Conservation (phyloP, 2,329 filamentous ascomycete genomes). For the Thielaviopsis euricoi region DNA sequence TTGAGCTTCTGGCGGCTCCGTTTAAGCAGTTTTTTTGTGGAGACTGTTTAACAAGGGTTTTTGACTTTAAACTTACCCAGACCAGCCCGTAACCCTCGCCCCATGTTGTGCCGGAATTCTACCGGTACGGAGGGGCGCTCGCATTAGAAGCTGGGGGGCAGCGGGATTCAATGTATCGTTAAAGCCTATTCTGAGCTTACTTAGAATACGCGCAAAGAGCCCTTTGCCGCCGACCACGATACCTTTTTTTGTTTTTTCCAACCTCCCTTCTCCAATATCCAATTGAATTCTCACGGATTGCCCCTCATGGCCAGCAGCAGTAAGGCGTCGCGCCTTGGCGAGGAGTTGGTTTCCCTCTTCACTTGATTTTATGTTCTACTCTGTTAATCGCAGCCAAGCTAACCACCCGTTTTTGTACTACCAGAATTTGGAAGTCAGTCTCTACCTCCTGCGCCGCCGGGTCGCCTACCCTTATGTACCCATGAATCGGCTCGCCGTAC, state of each 20-base stretch:
- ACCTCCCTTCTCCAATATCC: neutral
- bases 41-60: neutral
- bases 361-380: neutral
- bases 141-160: neutral
- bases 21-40: slow-evolving; percentile 8
- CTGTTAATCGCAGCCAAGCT: slow-evolving; percentile 1
- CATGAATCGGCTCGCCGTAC: neutral
- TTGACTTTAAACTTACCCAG: neutral
- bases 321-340: slow-evolving; percentile 44
- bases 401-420: slow-evolving; percentile 14
- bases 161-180: neutral
- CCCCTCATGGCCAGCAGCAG: slow-evolving; percentile 38
- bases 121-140: neutral
- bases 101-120: neutral
- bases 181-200: neutral
- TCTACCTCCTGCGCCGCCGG: neutral
- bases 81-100: neutral
- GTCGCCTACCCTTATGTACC: neutral
- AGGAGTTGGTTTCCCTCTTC: slow-evolving; percentile 33
- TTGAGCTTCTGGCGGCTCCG: slow-evolving; percentile 1
- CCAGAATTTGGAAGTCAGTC: slow-evolving; percentile 83
- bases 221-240: neutral
- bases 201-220: neutral
- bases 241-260: neutral
- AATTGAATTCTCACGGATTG: neutral